These are phyloP conservation scores for Neurospora sp. DNA, from an alignment of 2,329 filamentous ascomycete species.

Conservation along the genomic window DNA sequence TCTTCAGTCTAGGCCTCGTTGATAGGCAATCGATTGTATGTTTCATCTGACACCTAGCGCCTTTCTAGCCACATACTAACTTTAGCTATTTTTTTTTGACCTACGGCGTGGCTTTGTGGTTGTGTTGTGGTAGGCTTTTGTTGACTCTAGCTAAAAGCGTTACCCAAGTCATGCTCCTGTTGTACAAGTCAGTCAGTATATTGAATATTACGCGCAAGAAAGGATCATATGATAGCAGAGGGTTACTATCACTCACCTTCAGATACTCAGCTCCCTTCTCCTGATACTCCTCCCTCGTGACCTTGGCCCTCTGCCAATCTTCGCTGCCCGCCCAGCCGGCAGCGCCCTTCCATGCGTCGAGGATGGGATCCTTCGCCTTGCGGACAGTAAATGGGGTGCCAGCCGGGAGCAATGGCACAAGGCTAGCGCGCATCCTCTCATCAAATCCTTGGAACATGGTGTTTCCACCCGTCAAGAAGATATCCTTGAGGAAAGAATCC, in stretches of 20 bases:
- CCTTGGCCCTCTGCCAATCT: conserved; percentile 51
- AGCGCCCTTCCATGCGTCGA: conserved; percentile 91
- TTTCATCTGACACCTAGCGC: not conserved
- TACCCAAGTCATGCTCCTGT: conserved; percentile 58
- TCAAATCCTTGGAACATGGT: conserved; percentile 82
- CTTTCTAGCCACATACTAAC: not conserved
- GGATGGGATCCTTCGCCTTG: conserved; percentile 61
- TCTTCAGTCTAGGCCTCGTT: not conserved
- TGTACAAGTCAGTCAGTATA: not conserved
- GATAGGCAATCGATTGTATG: not conserved
- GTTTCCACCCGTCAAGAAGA: conserved; percentile 93
- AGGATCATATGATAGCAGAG: conserved; percentile 4
- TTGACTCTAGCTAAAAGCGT: conserved; percentile 28
- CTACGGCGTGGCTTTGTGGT: not conserved
- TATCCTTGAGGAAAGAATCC: conserved; percentile 66
- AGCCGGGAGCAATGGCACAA: conserved; percentile 62
- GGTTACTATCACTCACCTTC: conserved; percentile 47
- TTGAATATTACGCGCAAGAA: not conserved
- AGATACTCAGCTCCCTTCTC: conserved; percentile 94
- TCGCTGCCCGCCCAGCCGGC: conserved; percentile 66
- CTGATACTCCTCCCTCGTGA: conserved; percentile 72
- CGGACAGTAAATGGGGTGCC: conserved; percentile 59
- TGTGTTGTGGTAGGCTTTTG: not conserved
- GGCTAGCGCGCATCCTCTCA: conserved; percentile 62
- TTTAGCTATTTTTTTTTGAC: not conserved